Evolutionary conservation across 495 filamentous ascomycete genomes (phyloP).

Genomic region (Aspergillus leporis): DNA sequence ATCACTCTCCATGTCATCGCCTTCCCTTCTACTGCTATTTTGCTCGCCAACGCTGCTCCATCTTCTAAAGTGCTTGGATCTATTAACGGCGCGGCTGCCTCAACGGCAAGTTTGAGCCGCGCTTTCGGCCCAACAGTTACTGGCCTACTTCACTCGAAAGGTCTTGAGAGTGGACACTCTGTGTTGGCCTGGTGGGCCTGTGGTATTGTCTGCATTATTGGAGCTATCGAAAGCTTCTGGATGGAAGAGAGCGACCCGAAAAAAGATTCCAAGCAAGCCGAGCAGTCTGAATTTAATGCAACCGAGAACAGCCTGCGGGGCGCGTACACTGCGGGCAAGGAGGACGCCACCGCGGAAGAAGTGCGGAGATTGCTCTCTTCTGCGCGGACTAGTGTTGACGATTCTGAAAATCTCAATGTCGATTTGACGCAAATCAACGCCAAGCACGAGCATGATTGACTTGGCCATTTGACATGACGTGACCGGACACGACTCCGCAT

Average conservation of each 20-base stretch:
- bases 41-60: conserved; percentile 82
- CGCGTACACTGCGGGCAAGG: conserved; percentile 23
- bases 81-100: conserved; percentile 91
- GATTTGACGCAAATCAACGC: conserved; percentile 21
- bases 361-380: conserved; percentile 43
- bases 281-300: conserved; percentile 9
- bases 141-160: conserved; percentile 78
- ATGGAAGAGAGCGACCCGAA: conserved; percentile 47
- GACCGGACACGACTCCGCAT: conserved; percentile 1
- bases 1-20: conserved; percentile 82
- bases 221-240: conserved; percentile 61
- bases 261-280: conserved; percentile 30
- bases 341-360: conserved; percentile 32
- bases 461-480: conserved; percentile 7
- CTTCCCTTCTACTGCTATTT: conserved; percentile 82
- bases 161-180: conserved; percentile 75
- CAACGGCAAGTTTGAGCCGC: conserved; percentile 81
- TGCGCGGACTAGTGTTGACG: conserved; percentile 43
- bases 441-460: conserved; percentile 14
- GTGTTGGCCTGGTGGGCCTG: conserved; percentile 92
- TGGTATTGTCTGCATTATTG: conserved; percentile 70
- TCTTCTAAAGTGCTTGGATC: conserved; percentile 78
- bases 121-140: conserved; percentile 88
- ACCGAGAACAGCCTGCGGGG: conserved; percentile 19
- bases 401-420: conserved; percentile 34